Base-by-base conservation (phyloP, 2,329 filamentous ascomycete species). In the Beauveria bassiana region DNA sequence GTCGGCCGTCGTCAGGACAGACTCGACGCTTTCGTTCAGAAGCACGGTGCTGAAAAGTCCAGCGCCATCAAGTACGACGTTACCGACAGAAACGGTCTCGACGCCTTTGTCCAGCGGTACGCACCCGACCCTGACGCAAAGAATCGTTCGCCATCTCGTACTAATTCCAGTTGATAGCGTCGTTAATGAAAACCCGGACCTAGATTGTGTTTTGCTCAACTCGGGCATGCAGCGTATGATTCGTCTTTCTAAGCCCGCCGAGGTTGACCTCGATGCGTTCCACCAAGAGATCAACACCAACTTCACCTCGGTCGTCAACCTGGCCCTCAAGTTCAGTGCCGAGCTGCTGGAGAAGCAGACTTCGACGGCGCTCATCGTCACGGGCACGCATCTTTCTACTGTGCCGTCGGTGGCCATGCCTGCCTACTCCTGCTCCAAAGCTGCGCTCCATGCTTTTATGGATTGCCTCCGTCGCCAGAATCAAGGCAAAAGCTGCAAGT, bases 141-240 rank as follows among this genome's bases (percentile, higher is more conserved):
- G 58, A 61, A 38, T 38, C 14, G 34, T 38, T 16, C 5, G 12
- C 12, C 34, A 38, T 16, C 34, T 38, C 34, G 34, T 16, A 38
- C 34, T 38, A 16, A 38, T 38, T 16, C 16, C 8, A 31, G 18
- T 24, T 2, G n/a, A 2, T 40, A 64, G 62, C 9, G 59, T 66
- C 12, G 52, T 64, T 24, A 43, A 64, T 14, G 58, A 59, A 1
- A 75, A 82, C 66, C 80, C 82, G 0, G 71, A 77, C 31, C 77
- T 86, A 31, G 82, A 86, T 70, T 79, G 77, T 64, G 68, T 86
- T 34, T 70, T 86, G 61, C 73, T 86, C 60, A 86, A 86, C 69
- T 78, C 83, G 0, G 83, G 82, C 31, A 72, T 81, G 43, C 83
- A 87, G 68, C 72, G 71, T 22, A 66, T 66, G 0, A 66, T 79